A percentile compares a stretch with the other conserved stretches of the same genome.
Conservation (phyloP, 2,329 filamentous ascomycete species). For the Cercospora sojina region DNA sequence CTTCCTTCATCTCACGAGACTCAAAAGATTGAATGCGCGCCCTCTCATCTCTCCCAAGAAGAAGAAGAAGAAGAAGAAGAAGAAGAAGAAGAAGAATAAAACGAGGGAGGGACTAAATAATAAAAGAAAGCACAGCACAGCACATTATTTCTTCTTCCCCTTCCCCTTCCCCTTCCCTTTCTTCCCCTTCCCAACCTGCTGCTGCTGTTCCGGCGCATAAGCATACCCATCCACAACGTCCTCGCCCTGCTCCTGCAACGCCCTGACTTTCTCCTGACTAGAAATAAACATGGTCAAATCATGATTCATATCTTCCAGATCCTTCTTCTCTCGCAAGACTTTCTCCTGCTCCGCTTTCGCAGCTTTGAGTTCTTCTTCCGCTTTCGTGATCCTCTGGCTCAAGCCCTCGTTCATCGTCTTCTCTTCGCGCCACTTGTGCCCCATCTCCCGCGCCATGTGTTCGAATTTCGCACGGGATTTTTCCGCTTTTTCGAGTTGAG, state of each 20-base stretch:
- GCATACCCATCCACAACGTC: constrained; percentile 65
- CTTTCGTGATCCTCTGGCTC: constrained; percentile 74
- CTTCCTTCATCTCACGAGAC: too few relatives aligned
- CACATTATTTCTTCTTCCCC: not conserved
- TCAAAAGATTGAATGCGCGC: too few relatives aligned
- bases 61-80: too few relatives aligned
- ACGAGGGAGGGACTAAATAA: too few relatives aligned
- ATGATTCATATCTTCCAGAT: constrained; percentile 80
- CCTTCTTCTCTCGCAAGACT: constrained; percentile 58
- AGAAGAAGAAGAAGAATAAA: too few relatives aligned
- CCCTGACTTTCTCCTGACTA: constrained; percentile 74
- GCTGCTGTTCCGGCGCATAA: constrained; percentile 38
- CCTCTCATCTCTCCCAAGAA: too few relatives aligned
- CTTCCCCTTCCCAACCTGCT: constrained; percentile 38
- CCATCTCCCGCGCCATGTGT: constrained; percentile 70
- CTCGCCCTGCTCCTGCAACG: constrained; percentile 60
- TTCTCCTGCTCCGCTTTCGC: constrained; percentile 51
- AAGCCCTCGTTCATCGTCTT: constrained; percentile 79
- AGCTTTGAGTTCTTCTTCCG: constrained; percentile 58
- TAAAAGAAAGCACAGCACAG: not conserved
- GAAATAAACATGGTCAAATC: constrained; percentile 87
- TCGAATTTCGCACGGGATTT: constrained; percentile 70
- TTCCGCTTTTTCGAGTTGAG: constrained; percentile 67
- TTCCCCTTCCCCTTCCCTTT: constrained; percentile 55
- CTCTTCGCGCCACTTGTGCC: constrained; percentile 79